These are phyloP conservation scores for Arabis hirsuta DNA, from an alignment of 345 rosid species.

Conservation along the genomic window DNA sequence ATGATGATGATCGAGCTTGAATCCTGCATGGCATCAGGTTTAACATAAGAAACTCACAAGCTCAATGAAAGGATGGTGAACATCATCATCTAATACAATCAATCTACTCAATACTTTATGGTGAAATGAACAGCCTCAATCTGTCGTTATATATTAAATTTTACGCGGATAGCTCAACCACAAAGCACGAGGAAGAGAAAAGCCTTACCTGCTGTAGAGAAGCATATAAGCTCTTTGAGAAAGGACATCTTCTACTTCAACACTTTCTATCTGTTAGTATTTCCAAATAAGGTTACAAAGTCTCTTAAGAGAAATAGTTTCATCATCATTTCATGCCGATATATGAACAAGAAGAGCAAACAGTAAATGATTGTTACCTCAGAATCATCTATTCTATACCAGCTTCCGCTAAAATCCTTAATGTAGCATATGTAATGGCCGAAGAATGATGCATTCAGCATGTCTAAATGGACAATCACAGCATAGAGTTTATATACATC, in stretches of 20 bases:
- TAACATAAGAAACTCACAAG: background rate
- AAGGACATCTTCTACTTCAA: conserved; percentile 85
- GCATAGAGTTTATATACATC: conserved; percentile 86
- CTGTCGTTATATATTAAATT: background rate
- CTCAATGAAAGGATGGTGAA: background rate
- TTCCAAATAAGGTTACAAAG: conserved; percentile 21
- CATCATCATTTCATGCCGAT: background rate
- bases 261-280: conserved; percentile 64
- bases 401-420: conserved; percentile 79
- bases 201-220: conserved; percentile 81
- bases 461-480: conserved; percentile 93
- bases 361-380: conserved; percentile 58
- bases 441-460: conserved; percentile 96
- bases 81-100: background rate
- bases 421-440: conserved; percentile 95
- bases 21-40: conserved; percentile 47
- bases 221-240: conserved; percentile 98
- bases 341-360: conserved; percentile 20
- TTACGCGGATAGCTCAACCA: background rate
- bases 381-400: conserved; percentile 88
- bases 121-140: conserved; percentile 1
- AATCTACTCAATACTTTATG: conserved; percentile 2
- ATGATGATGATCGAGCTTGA: conserved; percentile 56
- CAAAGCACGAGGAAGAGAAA: background rate
- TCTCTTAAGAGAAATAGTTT: background rate